These are phyloP conservation scores for Candida namnaoensis DNA, from an alignment of 805 yeast genomes.

Conservation along the genomic window DNA sequence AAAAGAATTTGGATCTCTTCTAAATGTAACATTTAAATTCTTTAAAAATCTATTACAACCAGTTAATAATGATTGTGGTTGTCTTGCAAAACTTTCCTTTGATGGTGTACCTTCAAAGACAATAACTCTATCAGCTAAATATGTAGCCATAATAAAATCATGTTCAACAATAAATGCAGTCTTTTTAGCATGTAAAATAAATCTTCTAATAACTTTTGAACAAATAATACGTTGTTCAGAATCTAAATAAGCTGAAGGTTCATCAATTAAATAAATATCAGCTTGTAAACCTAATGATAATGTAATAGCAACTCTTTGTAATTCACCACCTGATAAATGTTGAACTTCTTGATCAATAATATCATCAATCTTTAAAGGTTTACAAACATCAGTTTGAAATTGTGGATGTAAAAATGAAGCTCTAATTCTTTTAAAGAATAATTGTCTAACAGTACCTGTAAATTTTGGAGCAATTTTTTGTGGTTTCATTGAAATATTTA, in stretches of 20 bases:
- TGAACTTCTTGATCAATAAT: slow-evolving; percentile 97
- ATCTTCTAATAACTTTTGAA: slow-evolving; percentile 96
- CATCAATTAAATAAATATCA: slow-evolving; percentile 94
- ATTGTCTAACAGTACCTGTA: slow-evolving; percentile 97
- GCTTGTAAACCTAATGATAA: slow-evolving; percentile 91
- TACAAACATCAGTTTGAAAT: slow-evolving; percentile 96
- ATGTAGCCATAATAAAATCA: slow-evolving; percentile 99
- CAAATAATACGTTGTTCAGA: slow-evolving; percentile 99
- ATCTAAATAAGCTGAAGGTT: slow-evolving; percentile 98
- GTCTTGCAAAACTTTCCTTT: slow-evolving; percentile 70
- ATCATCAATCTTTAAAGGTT: slow-evolving; percentile 89
- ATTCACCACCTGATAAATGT: slow-evolving; percentile 97
- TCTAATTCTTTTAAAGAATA: slow-evolving; percentile 93
- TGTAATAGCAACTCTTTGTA: slow-evolving; percentile 98
- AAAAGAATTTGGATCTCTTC: slow-evolving; percentile 98
- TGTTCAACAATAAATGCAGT: slow-evolving; percentile 99
- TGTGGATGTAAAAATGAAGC: slow-evolving; percentile 92
- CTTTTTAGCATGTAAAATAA: slow-evolving; percentile 91
- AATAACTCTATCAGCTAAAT: slow-evolving; percentile 97
- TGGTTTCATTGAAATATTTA: slow-evolving; percentile 96
- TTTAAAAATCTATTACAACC: slow-evolving; percentile 97
- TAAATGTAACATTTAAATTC: slow-evolving; percentile 94
- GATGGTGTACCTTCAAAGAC: slow-evolving; percentile 97
- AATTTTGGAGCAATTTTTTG: slow-evolving; percentile 98
- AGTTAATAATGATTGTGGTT: slow-evolving; percentile 89